A percentile compares a stretch with the other conserved stretches of the same genome.
These are phyloP conservation scores for Sphaerulina musiva DNA, from an alignment of 2,329 filamentous ascomycete species.

Conservation along the genomic window DNA sequence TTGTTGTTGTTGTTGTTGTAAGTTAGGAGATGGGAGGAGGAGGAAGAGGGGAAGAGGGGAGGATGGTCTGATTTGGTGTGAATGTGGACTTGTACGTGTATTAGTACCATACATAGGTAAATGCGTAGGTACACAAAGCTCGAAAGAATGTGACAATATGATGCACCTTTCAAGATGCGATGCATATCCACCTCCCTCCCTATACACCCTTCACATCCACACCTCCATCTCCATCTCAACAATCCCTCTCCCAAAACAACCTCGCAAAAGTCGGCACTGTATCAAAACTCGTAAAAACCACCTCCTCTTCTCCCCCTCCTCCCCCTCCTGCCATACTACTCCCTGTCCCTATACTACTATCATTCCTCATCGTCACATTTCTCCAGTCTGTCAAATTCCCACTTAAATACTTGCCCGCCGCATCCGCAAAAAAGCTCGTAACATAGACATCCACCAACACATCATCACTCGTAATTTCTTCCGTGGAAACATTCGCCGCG, in stretches of 20 bases:
- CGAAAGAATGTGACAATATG: no score
- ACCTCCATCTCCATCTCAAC: slow-evolving; percentile 3
- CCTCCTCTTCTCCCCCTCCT: no score
- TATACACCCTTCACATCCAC: no score
- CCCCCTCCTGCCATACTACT: slow-evolving; percentile 15
- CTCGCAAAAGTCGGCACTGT: slow-evolving; percentile 17
- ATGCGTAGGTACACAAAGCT: no score
- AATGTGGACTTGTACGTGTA: no score
- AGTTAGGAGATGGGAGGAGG: background rate
- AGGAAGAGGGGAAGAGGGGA: background rate
- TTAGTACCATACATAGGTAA: no score
- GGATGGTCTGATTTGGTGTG: no score
- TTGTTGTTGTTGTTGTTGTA: background rate
- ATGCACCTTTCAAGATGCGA: no score
- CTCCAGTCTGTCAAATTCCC: slow-evolving; percentile 18
- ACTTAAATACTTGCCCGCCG: slow-evolving; percentile 17
- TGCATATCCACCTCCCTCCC: no score
- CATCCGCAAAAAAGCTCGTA: slow-evolving; percentile 18
- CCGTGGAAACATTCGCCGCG: slow-evolving; percentile 19
- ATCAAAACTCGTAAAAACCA: slow-evolving; percentile 14
- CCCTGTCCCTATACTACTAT: background rate
- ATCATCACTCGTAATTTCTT: slow-evolving; percentile 17
- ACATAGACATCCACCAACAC: slow-evolving; percentile 21
- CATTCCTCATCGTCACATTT: slow-evolving; percentile 20
- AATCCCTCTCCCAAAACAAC: slow-evolving; percentile 19